These are phyloP conservation scores for Brassica cretica DNA, from an alignment of 345 rosid genomes.

Conservation along the genomic window DNA sequence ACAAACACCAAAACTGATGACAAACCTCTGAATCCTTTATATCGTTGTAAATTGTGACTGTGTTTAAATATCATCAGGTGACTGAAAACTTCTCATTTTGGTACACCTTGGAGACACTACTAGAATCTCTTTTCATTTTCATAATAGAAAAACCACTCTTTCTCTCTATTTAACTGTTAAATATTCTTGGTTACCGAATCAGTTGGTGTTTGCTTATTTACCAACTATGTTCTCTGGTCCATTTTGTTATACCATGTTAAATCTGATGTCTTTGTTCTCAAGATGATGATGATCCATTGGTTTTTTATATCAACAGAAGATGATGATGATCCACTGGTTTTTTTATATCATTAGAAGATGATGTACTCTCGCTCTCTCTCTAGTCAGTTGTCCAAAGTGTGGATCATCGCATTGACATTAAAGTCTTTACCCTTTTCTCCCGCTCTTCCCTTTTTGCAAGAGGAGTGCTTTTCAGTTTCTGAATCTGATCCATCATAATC, in stretches of 20 bases:
- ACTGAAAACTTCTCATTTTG: conserved; percentile 34
- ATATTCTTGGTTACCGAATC: conserved; percentile 33
- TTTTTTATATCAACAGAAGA: conserved; percentile 11
- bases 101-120: conserved; percentile 19
- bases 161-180: background rate
- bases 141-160: background rate
- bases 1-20: conserved; percentile 39
- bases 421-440: conserved; percentile 60
- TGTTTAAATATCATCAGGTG: conserved; percentile 30
- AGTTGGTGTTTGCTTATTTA: conserved; percentile 34
- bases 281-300: no score
- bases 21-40: conserved; percentile 28
- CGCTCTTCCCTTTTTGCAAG: conserved; percentile 63
- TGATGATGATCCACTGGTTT: background rate
- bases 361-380: conserved; percentile 25
- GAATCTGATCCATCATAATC: conserved; percentile 68
- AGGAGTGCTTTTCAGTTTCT: conserved; percentile 69
- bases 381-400: conserved; percentile 1
- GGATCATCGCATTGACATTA: conserved; percentile 75
- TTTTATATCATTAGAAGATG: conserved; percentile 33
- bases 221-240: conserved; percentile 8
- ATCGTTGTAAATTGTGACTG: conserved; percentile 5
- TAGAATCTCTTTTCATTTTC: conserved; percentile 24
- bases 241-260: background rate
- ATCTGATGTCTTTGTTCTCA: background rate